Evolutionary conservation across 2,329 filamentous ascomycete genomes (phyloP).

Genomic region (Epichloe sylvatica): DNA sequence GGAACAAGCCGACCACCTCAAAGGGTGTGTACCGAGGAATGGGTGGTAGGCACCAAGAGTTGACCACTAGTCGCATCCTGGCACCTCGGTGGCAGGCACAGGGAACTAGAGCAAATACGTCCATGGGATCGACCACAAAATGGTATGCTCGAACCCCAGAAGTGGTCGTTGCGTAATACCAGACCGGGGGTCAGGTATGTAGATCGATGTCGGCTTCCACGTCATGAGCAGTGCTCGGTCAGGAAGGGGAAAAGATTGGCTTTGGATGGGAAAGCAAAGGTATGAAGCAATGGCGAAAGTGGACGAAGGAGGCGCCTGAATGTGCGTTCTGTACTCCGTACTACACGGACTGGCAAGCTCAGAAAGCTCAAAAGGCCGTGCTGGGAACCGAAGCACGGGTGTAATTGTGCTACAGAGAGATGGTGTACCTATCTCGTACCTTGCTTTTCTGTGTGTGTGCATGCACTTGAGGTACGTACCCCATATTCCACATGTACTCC

Average conservation of each 20-base stretch:
- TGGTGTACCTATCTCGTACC: neutral
- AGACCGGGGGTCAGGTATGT: neutral
- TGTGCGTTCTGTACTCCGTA: neutral
- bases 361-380: neutral
- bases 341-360: neutral
- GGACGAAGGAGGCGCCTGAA: neutral
- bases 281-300: neutral
- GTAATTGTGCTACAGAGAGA: neutral
- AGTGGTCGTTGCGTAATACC: neutral
- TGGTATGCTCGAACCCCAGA: neutral
- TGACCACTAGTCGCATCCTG: neutral
- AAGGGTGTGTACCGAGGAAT: conserved; percentile 1
- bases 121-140: neutral
- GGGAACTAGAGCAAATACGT: neutral
- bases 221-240: neutral
- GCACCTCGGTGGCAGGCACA: neutral
- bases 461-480: neutral
- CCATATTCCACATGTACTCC: neutral
- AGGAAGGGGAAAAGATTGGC: neutral
- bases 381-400: neutral
- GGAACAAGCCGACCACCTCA: neutral
- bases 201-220: neutral
- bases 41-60: neutral
- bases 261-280: neutral
- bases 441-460: neutral